Percentiles rank a stretch among this genome's conserved stretches.
These are phyloP conservation scores for Ambrosia trifida DNA, from an alignment of 129 eudicot genomes.

Conservation along the genomic window DNA sequence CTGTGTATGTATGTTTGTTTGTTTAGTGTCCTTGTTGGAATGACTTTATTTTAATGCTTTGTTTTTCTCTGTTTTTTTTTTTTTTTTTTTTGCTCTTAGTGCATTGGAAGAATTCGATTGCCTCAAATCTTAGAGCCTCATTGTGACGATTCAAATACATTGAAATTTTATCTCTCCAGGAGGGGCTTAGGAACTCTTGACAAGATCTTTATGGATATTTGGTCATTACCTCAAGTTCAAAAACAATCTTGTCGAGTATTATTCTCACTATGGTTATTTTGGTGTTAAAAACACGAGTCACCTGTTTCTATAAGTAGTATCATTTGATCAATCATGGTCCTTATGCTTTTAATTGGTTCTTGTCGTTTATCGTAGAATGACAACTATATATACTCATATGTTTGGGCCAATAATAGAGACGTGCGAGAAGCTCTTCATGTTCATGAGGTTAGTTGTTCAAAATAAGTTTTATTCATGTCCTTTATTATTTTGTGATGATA, in stretches of 20 bases:
- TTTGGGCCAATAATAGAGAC: conserved; percentile 35
- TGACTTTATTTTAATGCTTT: too few relatives aligned
- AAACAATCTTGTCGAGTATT: conserved; percentile 26
- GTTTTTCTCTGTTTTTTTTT: too few relatives aligned
- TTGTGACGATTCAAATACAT: conserved; percentile 14
- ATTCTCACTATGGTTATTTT: neutral
- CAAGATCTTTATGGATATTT: neutral
- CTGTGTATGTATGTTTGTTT: too few relatives aligned
- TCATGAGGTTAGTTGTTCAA: conserved; percentile 24
- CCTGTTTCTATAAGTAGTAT: too few relatives aligned
- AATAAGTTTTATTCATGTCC: too few relatives aligned
- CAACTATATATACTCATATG: conserved; percentile 17
- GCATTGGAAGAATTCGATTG: conserved; percentile 16
- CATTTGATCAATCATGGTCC: too few relatives aligned
- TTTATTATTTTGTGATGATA: neutral
- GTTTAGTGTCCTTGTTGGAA: too few relatives aligned
- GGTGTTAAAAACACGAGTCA: neutral
- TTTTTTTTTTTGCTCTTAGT: neutral
- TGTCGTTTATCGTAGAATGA: neutral
- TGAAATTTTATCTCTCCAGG: neutral
- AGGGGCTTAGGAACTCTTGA: conserved; percentile 13
- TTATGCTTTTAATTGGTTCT: too few relatives aligned
- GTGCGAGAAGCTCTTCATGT: too few relatives aligned
- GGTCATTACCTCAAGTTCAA: conserved; percentile 22
- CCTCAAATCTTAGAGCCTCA: conserved; percentile 29